A percentile compares a stretch with the other conserved stretches of the same genome.
Conservation (phyloP, 2,329 filamentous ascomycete species). For the Dactylellina cionopaga region DNA sequence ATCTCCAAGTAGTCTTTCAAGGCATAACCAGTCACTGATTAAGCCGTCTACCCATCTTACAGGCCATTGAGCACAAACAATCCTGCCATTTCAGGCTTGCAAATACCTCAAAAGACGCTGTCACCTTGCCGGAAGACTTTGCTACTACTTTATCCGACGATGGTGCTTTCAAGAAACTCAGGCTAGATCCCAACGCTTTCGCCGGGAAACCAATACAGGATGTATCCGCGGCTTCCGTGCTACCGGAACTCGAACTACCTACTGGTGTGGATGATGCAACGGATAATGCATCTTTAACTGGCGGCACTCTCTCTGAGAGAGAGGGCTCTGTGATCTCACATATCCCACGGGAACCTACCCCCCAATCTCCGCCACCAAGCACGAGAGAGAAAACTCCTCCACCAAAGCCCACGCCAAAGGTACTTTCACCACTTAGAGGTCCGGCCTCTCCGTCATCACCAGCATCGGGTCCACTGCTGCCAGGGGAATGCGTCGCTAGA, state of each 20-base stretch:
- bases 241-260: not conserved
- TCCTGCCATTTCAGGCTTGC: conserved; percentile 19
- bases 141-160: conserved; percentile 1
- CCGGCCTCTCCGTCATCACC: no score
- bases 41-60: not conserved
- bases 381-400: not conserved
- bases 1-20: not conserved
- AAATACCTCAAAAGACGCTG: no score
- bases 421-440: no score
- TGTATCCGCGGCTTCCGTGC: not conserved
- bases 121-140: not conserved
- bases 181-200: conserved; percentile 19
- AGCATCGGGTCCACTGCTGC: not conserved
- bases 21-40: no score
- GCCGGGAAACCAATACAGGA: not conserved
- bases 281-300: no score
- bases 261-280: not conserved
- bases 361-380: no score
- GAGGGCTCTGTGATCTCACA: no score
- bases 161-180: conserved; percentile 6
- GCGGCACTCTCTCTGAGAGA: no score
- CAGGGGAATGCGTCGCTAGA: not conserved
- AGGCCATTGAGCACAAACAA: not conserved
- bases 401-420: not conserved
- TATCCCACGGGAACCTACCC: not conserved